phyloP scores from a whole-genome alignment of 805 yeast genomes.

The Saturnispora serradocipensis region DNA sequence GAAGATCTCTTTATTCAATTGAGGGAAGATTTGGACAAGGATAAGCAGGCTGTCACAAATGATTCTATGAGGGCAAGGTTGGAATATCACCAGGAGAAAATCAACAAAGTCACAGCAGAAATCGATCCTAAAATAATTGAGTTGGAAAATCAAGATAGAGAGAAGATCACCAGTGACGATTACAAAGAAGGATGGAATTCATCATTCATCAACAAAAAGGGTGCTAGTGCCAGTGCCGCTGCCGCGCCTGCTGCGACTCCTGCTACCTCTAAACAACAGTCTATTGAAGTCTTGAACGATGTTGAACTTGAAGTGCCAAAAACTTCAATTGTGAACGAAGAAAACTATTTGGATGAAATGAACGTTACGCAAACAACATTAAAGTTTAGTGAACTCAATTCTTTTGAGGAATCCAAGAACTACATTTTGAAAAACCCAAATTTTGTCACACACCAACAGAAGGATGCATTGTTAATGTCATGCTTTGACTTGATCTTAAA shows the following conservation, averaged over 20 bases:
- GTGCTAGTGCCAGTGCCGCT: neutral
- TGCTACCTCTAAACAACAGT: constrained; percentile 13
- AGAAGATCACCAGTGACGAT: constrained; percentile 83
- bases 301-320: constrained; percentile 15
- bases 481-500: constrained; percentile 78
- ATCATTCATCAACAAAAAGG: constrained; percentile 57
- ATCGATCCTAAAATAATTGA: constrained; percentile 59
- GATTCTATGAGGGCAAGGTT: constrained; percentile 33
- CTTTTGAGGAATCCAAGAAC: constrained; percentile 38
- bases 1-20: constrained; percentile 81
- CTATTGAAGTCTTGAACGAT: constrained; percentile 4
- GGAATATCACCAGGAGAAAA: constrained; percentile 57
- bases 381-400: constrained; percentile 50
- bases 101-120: constrained; percentile 54
- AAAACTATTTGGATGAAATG: constrained; percentile 36
- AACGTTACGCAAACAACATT: constrained; percentile 54
- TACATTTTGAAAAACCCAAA: constrained; percentile 51
- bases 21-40: constrained; percentile 46
- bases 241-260: neutral
- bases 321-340: constrained; percentile 16
- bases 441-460: constrained; percentile 74
- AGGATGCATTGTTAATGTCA: constrained; percentile 86
- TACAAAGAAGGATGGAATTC: constrained; percentile 87
- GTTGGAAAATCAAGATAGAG: constrained; percentile 59
- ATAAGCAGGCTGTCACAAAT: constrained; percentile 35